Evolutionary conservation across 2,329 filamentous ascomycete genomes (phyloP).

Genomic region (Cyphellophora europaea): DNA sequence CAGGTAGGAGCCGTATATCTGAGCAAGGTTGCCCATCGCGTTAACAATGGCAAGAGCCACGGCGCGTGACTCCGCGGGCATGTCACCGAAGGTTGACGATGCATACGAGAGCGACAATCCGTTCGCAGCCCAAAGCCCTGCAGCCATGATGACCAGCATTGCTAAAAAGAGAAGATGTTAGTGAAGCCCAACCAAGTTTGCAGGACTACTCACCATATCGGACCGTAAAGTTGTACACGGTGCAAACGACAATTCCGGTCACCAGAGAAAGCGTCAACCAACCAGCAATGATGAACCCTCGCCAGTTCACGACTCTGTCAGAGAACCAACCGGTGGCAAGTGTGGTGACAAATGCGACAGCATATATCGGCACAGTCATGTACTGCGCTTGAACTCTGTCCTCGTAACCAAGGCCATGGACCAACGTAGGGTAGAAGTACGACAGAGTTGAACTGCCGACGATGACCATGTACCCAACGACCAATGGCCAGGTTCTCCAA

Average conservation of each 20-base stretch:
- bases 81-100: constrained; percentile 40
- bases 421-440: constrained; percentile 32
- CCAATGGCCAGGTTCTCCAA: constrained; percentile 32
- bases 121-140: constrained; percentile 69
- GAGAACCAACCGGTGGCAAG: constrained; percentile 59
- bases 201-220: no score
- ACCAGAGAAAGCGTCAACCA: constrained; percentile 59
- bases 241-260: constrained; percentile 63
- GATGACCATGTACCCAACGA: constrained; percentile 34
- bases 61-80: constrained; percentile 41
- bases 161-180: no score
- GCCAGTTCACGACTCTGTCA: constrained; percentile 64
- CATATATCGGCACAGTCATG: constrained; percentile 48
- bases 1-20: constrained; percentile 47
- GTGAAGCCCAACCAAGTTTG: no score
- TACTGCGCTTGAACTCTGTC: constrained; percentile 19
- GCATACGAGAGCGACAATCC: constrained; percentile 43
- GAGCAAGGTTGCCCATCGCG: constrained; percentile 44
- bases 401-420: constrained; percentile 33
- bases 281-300: constrained; percentile 60
- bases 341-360: constrained; percentile 52
- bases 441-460: constrained; percentile 30
- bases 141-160: constrained; percentile 70
- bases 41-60: constrained; percentile 46
- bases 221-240: constrained; percentile 57